Conservation (phyloP, 306 rosid species). For the Cucurbita pepo region DNA sequence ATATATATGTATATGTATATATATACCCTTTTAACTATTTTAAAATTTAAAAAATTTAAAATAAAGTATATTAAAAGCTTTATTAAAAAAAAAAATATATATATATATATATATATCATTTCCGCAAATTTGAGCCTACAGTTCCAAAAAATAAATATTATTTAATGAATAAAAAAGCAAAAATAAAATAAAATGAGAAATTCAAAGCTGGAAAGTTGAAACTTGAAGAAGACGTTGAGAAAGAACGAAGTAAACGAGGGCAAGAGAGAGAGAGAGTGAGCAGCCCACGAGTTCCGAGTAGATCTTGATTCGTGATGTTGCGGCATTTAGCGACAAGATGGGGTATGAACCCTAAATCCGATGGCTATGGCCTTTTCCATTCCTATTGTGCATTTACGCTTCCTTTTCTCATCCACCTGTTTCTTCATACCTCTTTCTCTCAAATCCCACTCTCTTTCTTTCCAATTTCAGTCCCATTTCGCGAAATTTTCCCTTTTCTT, state of each 20-base stretch:
- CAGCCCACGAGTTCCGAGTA: not conserved
- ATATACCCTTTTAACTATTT: no score
- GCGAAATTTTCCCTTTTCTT: no score
- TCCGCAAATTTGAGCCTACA: no score
- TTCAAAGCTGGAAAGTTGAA: no score
- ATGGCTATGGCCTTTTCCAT: conserved; percentile 22
- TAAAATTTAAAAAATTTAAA: no score
- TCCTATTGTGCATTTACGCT: not conserved
- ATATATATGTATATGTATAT: no score
- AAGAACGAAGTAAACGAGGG: not conserved
- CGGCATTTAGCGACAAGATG: conserved; percentile 11
- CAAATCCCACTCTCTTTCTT: not conserved
- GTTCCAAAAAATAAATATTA: no score
- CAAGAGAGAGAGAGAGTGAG: not conserved
- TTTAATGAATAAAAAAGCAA: no score
- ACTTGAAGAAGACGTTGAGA: not conserved
- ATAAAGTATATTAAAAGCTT: no score
- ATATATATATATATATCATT: no score
- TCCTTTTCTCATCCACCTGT: conserved; percentile 15
- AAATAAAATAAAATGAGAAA: no score
- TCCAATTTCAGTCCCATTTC: not conserved
- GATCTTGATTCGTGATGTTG: not conserved
- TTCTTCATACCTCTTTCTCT: not conserved
- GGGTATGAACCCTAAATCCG: conserved; percentile 3
- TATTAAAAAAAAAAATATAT: no score